Evolutionary conservation across 2,329 filamentous ascomycete species (phyloP).

Genomic region (Orbilia quercus): DNA sequence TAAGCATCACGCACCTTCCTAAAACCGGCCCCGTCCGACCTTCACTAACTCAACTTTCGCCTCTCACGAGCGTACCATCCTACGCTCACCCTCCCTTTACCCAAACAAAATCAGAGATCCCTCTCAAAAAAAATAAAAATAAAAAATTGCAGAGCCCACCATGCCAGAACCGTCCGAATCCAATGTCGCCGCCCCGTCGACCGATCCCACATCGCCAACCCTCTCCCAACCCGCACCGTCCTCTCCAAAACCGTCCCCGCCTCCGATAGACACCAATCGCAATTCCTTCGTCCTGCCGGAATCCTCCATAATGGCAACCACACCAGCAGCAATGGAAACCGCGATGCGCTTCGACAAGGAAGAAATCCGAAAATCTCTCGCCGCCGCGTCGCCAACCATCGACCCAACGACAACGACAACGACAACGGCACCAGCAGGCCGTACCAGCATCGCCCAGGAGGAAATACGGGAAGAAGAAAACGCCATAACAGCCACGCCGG

Average conservation of each 20-base stretch:
- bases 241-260: conserved; percentile 55
- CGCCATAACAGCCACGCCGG: conserved; percentile 29
- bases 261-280: conserved; percentile 37
- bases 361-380: conserved; percentile 34
- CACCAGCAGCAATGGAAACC: conserved; percentile 48
- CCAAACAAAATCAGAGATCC: too few species aligned
- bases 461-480: conserved; percentile 22
- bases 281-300: conserved; percentile 31
- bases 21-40: background rate
- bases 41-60: background rate
- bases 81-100: conserved; percentile 1
- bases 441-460: background rate
- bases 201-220: conserved; percentile 21
- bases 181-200: conserved; percentile 1
- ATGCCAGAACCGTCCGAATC: conserved; percentile 39
- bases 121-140: too few species aligned
- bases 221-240: conserved; percentile 53
- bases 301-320: conserved; percentile 49
- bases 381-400: background rate
- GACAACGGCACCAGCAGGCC: background rate
- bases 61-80: conserved; percentile 9
- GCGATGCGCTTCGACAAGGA: conserved; percentile 52
- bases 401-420: background rate
- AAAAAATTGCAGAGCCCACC: background rate
- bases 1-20: background rate